phyloP scores from a whole-genome alignment of 768 basidiomycete genomes.

The Hortiboletus campestris region DNA sequence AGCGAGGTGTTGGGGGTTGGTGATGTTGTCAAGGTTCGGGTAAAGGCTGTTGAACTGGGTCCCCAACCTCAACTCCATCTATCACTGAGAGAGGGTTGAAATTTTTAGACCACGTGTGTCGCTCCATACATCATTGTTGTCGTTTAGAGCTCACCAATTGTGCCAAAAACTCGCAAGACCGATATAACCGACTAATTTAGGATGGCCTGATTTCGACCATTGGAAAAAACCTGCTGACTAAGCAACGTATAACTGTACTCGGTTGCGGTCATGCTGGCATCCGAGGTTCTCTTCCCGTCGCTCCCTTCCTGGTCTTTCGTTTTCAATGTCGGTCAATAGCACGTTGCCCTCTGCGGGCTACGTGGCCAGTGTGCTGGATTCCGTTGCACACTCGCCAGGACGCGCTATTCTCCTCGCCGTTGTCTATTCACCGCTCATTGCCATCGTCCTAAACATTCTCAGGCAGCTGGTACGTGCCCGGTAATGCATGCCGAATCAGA shows the following conservation, averaged over 20 bases:
- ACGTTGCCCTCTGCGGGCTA: slow-evolving; percentile 27
- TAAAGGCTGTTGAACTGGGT: slow-evolving; percentile 31
- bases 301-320: background rate
- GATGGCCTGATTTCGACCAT: slow-evolving; percentile 13
- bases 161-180: too few relatives aligned
- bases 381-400: slow-evolving; percentile 21
- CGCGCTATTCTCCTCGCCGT: slow-evolving; percentile 40
- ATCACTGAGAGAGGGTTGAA: slow-evolving; percentile 6
- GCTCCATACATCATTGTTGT: too few relatives aligned
- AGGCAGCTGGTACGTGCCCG: slow-evolving; percentile 65
- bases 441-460: slow-evolving; percentile 69
- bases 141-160: too few relatives aligned
- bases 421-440: slow-evolving; percentile 66
- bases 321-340: slow-evolving; percentile 27
- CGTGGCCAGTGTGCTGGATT: slow-evolving; percentile 17
- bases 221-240: slow-evolving; percentile 23
- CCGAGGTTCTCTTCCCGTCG: background rate
- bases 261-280: background rate
- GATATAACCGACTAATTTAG: background rate
- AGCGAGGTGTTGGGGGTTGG: slow-evolving; percentile 22
- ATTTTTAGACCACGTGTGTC: background rate
- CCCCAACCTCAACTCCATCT: slow-evolving; percentile 27
- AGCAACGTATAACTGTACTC: slow-evolving; percentile 7
- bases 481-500: background rate
- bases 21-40: slow-evolving; percentile 23